phyloP scores from a whole-genome alignment of 2,329 filamentous ascomycete species.

The Tolypocladium endophyticum region DNA sequence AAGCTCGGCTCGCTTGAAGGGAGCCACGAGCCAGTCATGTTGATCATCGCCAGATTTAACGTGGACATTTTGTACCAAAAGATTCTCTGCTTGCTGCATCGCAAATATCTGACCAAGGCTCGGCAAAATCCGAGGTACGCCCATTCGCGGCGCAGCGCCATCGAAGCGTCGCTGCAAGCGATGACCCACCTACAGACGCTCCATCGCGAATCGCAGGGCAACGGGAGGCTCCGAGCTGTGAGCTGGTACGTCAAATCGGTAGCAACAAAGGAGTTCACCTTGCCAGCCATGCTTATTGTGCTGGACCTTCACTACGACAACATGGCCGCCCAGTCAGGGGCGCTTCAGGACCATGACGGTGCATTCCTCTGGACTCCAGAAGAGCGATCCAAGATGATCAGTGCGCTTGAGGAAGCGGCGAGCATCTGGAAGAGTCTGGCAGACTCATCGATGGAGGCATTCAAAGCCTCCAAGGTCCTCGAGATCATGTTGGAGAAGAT shows the following conservation, averaged over 20 bases:
- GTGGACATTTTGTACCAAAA: slow-evolving; percentile 82
- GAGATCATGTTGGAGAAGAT: slow-evolving; percentile 78
- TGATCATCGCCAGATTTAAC: slow-evolving; percentile 77
- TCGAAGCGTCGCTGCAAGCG: slow-evolving; percentile 78
- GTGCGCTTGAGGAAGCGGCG: slow-evolving; percentile 59
- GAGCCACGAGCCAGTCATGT: slow-evolving; percentile 67
- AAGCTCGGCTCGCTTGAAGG: slow-evolving; percentile 66
- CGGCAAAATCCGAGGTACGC: slow-evolving; percentile 70
- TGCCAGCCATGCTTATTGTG: slow-evolving; percentile 75
- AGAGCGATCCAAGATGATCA: slow-evolving; percentile 65
- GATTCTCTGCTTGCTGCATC: slow-evolving; percentile 78
- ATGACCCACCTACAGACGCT: slow-evolving; percentile 68
- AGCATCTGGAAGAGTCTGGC: slow-evolving; percentile 72
- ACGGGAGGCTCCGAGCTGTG: slow-evolving; percentile 60
- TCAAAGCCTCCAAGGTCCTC: slow-evolving; percentile 74
- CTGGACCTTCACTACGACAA: slow-evolving; percentile 70
- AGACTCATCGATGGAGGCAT: slow-evolving; percentile 77
- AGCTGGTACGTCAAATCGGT: slow-evolving; percentile 72
- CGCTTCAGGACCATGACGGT: slow-evolving; percentile 28
- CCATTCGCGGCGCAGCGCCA: slow-evolving; percentile 72
- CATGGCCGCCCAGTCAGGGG: slow-evolving; percentile 30
- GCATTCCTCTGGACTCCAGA: slow-evolving; percentile 45
- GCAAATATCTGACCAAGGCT: slow-evolving; percentile 73
- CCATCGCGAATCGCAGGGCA: slow-evolving; percentile 61
- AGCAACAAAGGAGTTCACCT: slow-evolving; percentile 73